Conservation (phyloP, 2,329 filamentous ascomycete species). For the Aspergillus transmontanensis region DNA sequence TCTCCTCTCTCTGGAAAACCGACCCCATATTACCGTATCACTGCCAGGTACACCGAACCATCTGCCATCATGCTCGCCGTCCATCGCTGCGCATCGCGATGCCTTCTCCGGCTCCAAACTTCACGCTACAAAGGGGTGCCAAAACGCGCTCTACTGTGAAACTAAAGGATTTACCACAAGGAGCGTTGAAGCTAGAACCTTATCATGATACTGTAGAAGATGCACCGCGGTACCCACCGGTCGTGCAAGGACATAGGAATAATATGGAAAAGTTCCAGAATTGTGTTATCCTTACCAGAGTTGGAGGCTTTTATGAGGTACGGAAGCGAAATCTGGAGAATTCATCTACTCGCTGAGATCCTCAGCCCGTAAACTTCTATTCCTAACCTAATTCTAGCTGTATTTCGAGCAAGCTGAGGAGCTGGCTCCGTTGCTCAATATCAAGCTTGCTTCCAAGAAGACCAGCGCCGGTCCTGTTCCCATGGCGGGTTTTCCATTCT, state of each 20-base stretch:
- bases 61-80: slow-evolving; percentile 35
- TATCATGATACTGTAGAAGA: slow-evolving; percentile 49
- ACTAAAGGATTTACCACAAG: slow-evolving; percentile 59
- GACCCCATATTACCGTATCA: slow-evolving; percentile 14
- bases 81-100: slow-evolving; percentile 21
- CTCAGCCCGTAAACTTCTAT: not conserved
- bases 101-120: slow-evolving; percentile 15
- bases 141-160: slow-evolving; percentile 43
- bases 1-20: not conserved
- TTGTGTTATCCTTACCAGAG: slow-evolving; percentile 86
- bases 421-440: slow-evolving; percentile 78
- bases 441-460: slow-evolving; percentile 82
- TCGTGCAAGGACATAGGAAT: slow-evolving; percentile 80
- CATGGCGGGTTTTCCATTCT: slow-evolving; percentile 95
- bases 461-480: slow-evolving; percentile 77
- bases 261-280: slow-evolving; percentile 91
- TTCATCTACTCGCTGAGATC: not conserved
- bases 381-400: slow-evolving; percentile 50
- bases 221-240: slow-evolving; percentile 73
- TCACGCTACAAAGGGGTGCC: slow-evolving; percentile 31
- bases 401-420: slow-evolving; percentile 96
- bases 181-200: slow-evolving; percentile 50
- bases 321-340: slow-evolving; percentile 1
- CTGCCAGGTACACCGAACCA: slow-evolving; percentile 28
- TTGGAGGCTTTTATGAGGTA: slow-evolving; percentile 92